Base-by-base conservation (phyloP, 345 rosid species). In the Brassica nigra region DNA sequence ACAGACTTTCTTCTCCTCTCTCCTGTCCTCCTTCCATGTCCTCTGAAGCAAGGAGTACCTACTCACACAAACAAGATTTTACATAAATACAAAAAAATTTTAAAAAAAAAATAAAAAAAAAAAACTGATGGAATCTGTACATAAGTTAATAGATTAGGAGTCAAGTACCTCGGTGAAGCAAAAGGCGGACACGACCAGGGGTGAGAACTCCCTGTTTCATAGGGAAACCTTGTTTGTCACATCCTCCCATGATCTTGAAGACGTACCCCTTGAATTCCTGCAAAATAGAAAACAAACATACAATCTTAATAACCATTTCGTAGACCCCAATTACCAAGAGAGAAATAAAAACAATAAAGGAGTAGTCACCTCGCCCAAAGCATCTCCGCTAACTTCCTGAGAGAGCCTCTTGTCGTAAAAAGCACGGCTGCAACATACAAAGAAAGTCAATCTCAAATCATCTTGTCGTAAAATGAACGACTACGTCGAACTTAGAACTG, bases 121-220 rank as follows among this genome's bases (percentile, higher is more conserved):
- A 15, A 10, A 0, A 15, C 7, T 5, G 3, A 9, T 1, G 7
- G 7, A 6, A 4, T 2, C 2, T 0, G 39, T 9, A 47, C 61
- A 63, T 34, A 63, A 0, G 29, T 62, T 20, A 15, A 0, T 14
- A 28, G 4, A 33, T 3, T 0, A n/a, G 8, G 4, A 58, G 54
- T 54, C 0, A 68, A 76, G 61, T 54, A 91, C 97, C 94, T 84
- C 91, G 71, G 83, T 90, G 89, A 80, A 93, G 93, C 85, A 93
- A 68, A 72, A 93, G 93, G 44, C 89, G 97, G 39, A 91, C 98
- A 80, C 97, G 93, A 5, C 95, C 95, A 8, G 92, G 87, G 59
- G 98, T 90, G 16, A 90, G 80, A 76, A 90, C 98, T 79, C 97
- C 98, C 80, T 93, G 98, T 84, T 93, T 90, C 97, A 90, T 90